phyloP scores from a whole-genome alignment of 148 eudicot genomes.

The Simmondsia chinensis region DNA sequence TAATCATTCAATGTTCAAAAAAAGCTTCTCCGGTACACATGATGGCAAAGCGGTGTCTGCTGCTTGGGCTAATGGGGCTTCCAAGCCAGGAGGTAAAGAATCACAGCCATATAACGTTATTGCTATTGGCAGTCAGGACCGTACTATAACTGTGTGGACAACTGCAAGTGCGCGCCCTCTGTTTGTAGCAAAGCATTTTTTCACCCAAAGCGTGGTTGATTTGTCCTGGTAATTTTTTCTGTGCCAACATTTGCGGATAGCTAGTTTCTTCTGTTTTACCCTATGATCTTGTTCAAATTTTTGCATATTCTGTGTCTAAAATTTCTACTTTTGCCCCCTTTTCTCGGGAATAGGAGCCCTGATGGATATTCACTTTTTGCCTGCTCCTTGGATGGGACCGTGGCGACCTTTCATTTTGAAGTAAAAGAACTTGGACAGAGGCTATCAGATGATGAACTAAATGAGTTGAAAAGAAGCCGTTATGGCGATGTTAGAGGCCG shows the following conservation, averaged over 20 bases:
- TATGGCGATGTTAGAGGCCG: conserved; percentile 95
- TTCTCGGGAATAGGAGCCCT: conserved; percentile 68
- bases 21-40: conserved; percentile 36
- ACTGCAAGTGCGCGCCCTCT: conserved; percentile 98
- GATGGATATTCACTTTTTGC: conserved; percentile 96
- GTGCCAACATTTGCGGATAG: neutral
- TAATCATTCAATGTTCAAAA: conserved; percentile 90
- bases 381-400: conserved; percentile 91
- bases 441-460: conserved; percentile 66
- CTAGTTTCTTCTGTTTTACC: neutral
- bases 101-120: conserved; percentile 79
- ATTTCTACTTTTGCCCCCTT: conserved; percentile 1
- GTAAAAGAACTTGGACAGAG: conserved; percentile 75
- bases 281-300: neutral
- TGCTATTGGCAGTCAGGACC: conserved; percentile 98
- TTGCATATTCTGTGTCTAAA: conserved; percentile 3
- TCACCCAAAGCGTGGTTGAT: conserved; percentile 92
- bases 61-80: conserved; percentile 81
- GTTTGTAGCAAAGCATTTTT: conserved; percentile 96
- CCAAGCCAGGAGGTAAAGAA: conserved; percentile 75
- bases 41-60: conserved; percentile 51
- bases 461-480: conserved; percentile 72
- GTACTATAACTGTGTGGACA: conserved; percentile 97
- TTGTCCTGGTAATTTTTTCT: conserved; percentile 64
- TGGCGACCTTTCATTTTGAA: conserved; percentile 87